Conservation (phyloP, 116 monocot genomes). For the Papilionanthe hybrid region DNA sequence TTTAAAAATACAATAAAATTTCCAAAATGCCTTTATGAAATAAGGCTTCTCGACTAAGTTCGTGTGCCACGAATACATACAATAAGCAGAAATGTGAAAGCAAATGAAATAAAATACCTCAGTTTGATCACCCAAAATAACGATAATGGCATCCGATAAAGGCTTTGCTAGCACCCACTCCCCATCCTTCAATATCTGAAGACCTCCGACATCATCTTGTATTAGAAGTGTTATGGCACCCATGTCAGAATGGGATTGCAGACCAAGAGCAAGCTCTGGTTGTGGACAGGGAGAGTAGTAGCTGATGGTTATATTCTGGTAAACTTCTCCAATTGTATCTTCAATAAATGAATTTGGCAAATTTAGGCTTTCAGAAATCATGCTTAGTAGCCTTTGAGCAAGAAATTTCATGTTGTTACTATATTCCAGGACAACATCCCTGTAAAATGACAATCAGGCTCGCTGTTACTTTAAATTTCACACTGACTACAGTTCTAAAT, state of each 20-base stretch:
- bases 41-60: too few species aligned
- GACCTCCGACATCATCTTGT: constrained; percentile 96
- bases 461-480: background rate
- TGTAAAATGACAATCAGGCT: constrained; percentile 12
- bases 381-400: constrained; percentile 61
- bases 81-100: constrained; percentile 7
- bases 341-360: constrained; percentile 56
- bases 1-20: too few species aligned
- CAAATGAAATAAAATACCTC: constrained; percentile 51
- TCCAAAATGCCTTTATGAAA: too few species aligned
- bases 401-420: constrained; percentile 67
- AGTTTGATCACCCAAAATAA: constrained; percentile 83
- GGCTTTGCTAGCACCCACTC: constrained; percentile 65
- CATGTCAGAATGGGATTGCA: constrained; percentile 97
- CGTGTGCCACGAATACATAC: too few species aligned
- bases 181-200: constrained; percentile 79
- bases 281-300: constrained; percentile 92
- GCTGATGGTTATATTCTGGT: constrained; percentile 91
- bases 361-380: constrained; percentile 62
- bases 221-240: constrained; percentile 83
- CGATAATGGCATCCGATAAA: constrained; percentile 56
- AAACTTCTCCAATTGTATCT: constrained; percentile 73
- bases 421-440: constrained; percentile 70
- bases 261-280: constrained; percentile 92
- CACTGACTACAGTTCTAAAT: background rate